Conservation (phyloP, 1,284 basidiomycete genomes). For the Trichosporon faecale region DNA sequence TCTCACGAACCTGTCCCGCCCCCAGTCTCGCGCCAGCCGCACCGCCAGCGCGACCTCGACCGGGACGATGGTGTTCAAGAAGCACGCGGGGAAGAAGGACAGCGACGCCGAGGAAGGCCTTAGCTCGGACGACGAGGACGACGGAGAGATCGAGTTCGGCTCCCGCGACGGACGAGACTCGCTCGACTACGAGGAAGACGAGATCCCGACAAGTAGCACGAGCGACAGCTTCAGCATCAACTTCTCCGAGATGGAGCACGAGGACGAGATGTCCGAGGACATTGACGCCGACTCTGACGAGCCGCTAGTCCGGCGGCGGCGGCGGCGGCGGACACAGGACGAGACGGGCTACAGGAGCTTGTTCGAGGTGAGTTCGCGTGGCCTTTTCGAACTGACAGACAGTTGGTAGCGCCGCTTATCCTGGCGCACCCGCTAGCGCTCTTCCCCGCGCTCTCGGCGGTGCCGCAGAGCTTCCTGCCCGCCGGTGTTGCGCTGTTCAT, state of each 20-base stretch:
- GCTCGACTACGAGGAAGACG: constrained; percentile 17
- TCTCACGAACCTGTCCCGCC: neutral
- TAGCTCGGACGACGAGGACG: neutral
- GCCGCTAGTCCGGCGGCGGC: constrained; percentile 20
- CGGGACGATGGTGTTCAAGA: constrained; percentile 3
- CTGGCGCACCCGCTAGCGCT: constrained; percentile 50
- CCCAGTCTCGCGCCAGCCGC: neutral
- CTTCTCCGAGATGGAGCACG: constrained; percentile 13
- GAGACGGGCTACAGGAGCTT: constrained; percentile 19
- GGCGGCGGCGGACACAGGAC: constrained; percentile 19
- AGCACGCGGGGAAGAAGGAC: constrained; percentile 4
- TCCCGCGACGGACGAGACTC: neutral
- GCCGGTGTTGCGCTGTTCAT: constrained; percentile 51
- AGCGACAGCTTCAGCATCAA: constrained; percentile 8
- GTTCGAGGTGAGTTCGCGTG: constrained; percentile 15
- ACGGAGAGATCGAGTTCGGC: constrained; percentile 9
- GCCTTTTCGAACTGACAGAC: neutral
- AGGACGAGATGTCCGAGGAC: constrained; percentile 8
- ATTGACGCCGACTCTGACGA: constrained; percentile 13
- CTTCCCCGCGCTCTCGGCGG: constrained; percentile 43
- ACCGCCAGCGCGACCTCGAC: neutral
- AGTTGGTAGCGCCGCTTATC: constrained; percentile 49
- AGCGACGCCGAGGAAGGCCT: neutral
- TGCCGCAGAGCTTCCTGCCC: constrained; percentile 50
- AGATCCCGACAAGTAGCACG: constrained; percentile 1